Percentiles rank a stretch among this genome's conserved stretches.
phyloP scores from a whole-genome alignment of 2,329 filamentous ascomycete genomes.

The Colletotrichum limetticola region DNA sequence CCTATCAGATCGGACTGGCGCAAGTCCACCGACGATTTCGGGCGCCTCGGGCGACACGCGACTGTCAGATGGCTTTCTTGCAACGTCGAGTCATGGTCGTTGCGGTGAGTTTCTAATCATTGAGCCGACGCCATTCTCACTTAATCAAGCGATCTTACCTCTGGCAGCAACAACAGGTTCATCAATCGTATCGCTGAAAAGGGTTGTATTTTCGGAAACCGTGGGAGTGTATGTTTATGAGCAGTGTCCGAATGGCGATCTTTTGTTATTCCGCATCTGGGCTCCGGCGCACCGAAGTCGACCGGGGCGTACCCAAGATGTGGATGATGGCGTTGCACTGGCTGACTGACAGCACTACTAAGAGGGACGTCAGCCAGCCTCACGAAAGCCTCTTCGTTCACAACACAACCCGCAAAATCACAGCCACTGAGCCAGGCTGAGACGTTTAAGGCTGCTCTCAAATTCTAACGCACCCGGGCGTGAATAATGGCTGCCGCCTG shows the following conservation, averaged over 20 bases:
- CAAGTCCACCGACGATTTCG: not conserved
- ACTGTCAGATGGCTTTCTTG: not conserved
- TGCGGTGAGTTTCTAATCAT: not conserved
- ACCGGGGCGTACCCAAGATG: not conserved
- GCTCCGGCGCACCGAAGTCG: not conserved
- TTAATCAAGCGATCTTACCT: not conserved
- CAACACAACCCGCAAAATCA: not conserved
- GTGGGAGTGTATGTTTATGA: not conserved
- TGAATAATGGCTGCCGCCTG: not conserved
- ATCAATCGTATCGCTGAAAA: not conserved
- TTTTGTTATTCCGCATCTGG: not conserved
- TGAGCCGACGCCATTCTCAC: slow-evolving; percentile 7
- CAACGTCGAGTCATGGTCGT: not conserved
- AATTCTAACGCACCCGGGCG: not conserved
- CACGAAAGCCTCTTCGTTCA: not conserved
- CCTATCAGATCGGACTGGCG: not conserved
- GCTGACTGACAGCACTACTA: not conserved
- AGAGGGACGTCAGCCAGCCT: slow-evolving; percentile 9
- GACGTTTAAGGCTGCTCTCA: not conserved
- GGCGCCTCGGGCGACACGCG: not conserved
- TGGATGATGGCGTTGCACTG: not conserved
- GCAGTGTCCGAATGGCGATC: not conserved
- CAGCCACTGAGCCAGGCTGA: not conserved
- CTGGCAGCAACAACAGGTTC: not conserved
- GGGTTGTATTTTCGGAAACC: not conserved